Evolutionary conservation across 495 filamentous ascomycete species (phyloP).

Genomic region (Lophiostoma macrostomum): DNA sequence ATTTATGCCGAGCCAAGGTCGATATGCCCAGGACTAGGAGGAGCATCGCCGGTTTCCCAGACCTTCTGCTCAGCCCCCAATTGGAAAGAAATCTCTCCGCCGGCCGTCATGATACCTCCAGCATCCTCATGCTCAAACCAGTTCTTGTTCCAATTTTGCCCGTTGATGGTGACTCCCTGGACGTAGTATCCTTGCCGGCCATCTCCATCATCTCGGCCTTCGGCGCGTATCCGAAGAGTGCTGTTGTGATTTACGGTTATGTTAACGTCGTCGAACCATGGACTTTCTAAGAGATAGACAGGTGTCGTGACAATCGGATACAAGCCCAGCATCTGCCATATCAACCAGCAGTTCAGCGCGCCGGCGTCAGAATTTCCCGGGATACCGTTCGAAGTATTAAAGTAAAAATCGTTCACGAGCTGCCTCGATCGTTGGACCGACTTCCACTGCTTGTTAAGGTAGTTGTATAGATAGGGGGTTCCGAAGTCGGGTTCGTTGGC

Average conservation of each 20-base stretch:
- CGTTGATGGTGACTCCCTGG: slow-evolving; percentile 40
- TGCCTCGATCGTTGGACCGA: slow-evolving; percentile 32
- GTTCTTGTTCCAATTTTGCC: slow-evolving; percentile 35
- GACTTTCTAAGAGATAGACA: slow-evolving; percentile 38
- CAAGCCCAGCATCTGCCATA: slow-evolving; percentile 42
- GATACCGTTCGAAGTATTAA: slow-evolving; percentile 35
- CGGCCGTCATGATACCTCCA: slow-evolving; percentile 35
- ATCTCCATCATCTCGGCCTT: slow-evolving; percentile 33
- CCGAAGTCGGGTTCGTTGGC: slow-evolving; percentile 42
- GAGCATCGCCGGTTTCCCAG: slow-evolving; percentile 40
- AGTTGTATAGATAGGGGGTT: slow-evolving; percentile 42
- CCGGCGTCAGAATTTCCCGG: slow-evolving; percentile 42
- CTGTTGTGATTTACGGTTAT: slow-evolving; percentile 33
- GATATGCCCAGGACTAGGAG: slow-evolving; percentile 40
- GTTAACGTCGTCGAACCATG: slow-evolving; percentile 40
- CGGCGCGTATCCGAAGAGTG: slow-evolving; percentile 37
- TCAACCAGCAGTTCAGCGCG: slow-evolving; percentile 38
- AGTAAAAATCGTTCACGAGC: slow-evolving; percentile 37
- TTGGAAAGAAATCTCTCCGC: slow-evolving; percentile 38
- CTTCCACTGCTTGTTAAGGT: slow-evolving; percentile 39
- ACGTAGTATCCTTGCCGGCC: slow-evolving; percentile 37
- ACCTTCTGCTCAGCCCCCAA: slow-evolving; percentile 31
- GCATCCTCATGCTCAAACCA: slow-evolving; percentile 40
- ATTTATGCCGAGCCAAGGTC: slow-evolving; percentile 7
- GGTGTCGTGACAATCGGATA: slow-evolving; percentile 41